phyloP scores from a whole-genome alignment of 805 yeast species.

The Candida maesae region DNA sequence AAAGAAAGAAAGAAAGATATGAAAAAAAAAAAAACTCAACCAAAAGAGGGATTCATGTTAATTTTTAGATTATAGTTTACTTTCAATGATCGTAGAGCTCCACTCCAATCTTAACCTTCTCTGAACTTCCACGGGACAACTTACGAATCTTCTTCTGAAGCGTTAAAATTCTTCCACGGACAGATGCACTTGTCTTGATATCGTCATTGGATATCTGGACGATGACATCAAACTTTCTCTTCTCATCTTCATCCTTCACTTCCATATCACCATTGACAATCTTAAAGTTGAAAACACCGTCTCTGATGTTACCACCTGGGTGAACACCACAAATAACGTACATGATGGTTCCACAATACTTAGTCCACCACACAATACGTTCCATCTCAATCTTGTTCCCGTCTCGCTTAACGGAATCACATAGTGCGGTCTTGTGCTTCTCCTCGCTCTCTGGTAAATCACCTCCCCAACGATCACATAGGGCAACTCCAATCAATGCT shows the following conservation, averaged over 20 bases:
- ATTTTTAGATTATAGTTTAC: background rate
- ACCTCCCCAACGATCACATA: constrained; percentile 82
- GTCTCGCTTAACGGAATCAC: constrained; percentile 45
- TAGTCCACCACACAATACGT: constrained; percentile 65
- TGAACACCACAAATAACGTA: constrained; percentile 76
- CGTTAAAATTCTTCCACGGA: constrained; percentile 52
- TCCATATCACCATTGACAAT: constrained; percentile 29
- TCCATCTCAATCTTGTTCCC: constrained; percentile 41
- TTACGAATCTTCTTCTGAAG: constrained; percentile 60
- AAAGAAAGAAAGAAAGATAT: no score
- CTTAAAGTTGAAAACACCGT: constrained; percentile 48
- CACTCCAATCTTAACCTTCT: constrained; percentile 50
- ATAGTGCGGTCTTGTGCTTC: constrained; percentile 41
- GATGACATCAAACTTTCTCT: constrained; percentile 36
- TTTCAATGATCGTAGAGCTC: constrained; percentile 34
- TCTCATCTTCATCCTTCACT: constrained; percentile 29
- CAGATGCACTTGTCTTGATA: constrained; percentile 55
- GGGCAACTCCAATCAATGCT: constrained; percentile 67
- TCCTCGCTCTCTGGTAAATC: constrained; percentile 59
- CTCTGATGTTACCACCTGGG: constrained; percentile 76
- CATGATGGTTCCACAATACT: constrained; percentile 69
- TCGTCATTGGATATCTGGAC: constrained; percentile 48
- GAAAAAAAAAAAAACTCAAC: no score
- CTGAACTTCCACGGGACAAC: constrained; percentile 45
- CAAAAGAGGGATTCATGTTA: no score